Base-by-base conservation (phyloP, 2,329 filamentous ascomycete species). In the Colletotrichum truncatum region DNA sequence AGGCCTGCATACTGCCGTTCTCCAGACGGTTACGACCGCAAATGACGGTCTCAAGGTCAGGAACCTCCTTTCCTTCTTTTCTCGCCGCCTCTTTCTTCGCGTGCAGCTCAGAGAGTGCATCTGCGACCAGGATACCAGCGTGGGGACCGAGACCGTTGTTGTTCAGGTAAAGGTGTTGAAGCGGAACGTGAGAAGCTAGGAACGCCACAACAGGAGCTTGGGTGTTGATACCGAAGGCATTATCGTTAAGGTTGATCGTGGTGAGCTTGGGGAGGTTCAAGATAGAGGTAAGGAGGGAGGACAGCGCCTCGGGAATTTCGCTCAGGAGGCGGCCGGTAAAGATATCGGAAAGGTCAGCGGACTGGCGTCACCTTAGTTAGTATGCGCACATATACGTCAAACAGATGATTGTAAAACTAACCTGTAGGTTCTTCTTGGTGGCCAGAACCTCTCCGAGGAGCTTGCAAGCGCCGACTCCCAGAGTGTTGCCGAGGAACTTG, bases 81-180 rank as follows among this genome's bases (percentile, higher is more conserved):
- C 91, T 87, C 12, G 93, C 93, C 61, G 89, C 88, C 70, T 89
- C 89, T 82, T 98, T 98, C 81, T 93, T 94, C 68, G 86, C 87
- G 62, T 97, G 92, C 38, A 99, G 89, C 68, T 89, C 86, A 18
- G 89, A 91, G 58, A 99, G 89, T 6, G 96, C 93, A 75, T 98
- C 90, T 52, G 95, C 96, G 72, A 99, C 90, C 57, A 96, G 85
- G 46, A 93, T 93, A 63, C 96, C 96, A 9, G 95, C 95, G 67
- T 94, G 91, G 21, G 96, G 96, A 11, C 96, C 96, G 36, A 99
- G 88, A 26, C 96, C 96, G 78, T 99, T 99, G 85, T 99, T 99
- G 85, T 98, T 98, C 64, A 99, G 89, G 80, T 97, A 93, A 26
- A 99, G 88, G 79, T 98, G 94, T 79, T 94, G 94, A 41, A 99